Evolutionary conservation across 805 yeast species (phyloP), one percentile per base, ranked within the genome.

Genomic region (Naumovozyma castellii): DNA sequence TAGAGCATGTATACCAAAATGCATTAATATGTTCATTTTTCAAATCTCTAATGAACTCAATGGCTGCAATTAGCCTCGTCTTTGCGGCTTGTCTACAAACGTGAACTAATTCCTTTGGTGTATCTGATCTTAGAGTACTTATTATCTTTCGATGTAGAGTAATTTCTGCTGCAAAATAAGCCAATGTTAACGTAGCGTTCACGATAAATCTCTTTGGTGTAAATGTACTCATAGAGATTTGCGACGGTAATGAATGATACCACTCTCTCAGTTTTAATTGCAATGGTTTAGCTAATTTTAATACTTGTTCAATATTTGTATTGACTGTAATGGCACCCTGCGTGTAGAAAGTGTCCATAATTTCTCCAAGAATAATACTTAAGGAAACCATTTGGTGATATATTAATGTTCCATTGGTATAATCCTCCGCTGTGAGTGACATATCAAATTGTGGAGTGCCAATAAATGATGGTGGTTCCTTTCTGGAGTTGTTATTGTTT

Each of bases 91-190:
- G 68, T 33, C 95, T 71, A 56, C 96, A 86, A 1, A 87, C 87
- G 22, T 66, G 61, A 8, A 71, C 65, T 18, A 81, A 59, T 44
- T 79, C 82, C 8, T 61, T 62, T 5, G 81, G 75, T 0, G 76
- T 58, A 19, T 65, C 65, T 5, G 57, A 43, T 19, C 48, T 54
- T 35, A 82, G 61, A 8, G 75, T 65, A 4, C 81, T 70, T 18
- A 82, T 74, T 39, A 84, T 84, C 50, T 78, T 77, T 37, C 97
- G 66, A 59, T 88, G 97, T 18, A 88, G 65, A 0, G 92, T 82
- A 30, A 88, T 75, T 55, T 88, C 97, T 0, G 94, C 82, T 0
- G 94, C 90, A 62, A 87, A 84, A 58, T 88, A 88, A 1, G 94
- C 82, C 35, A 88, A 62, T 41, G 87, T 94, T 37, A 88, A 65